phyloP scores from a whole-genome alignment of 805 yeast genomes.

The Starmerella kuoi region DNA sequence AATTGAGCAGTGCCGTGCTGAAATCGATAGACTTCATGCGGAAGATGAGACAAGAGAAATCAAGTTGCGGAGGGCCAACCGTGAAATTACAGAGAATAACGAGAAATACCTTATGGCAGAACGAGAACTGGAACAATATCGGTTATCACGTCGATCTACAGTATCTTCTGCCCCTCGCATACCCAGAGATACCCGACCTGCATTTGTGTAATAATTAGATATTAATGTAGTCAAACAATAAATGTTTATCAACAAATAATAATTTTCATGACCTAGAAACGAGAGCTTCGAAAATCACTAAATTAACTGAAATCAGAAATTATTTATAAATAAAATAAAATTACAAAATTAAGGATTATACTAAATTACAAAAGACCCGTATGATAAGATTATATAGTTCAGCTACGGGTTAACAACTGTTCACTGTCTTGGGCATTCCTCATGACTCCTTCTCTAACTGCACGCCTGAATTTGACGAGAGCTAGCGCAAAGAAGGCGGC shows the following conservation, averaged over 20 bases:
- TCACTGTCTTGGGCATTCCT: not conserved
- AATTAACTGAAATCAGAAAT: no score
- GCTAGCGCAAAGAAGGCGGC: conserved; percentile 1
- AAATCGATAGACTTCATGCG: conserved; percentile 27
- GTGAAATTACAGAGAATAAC: conserved; percentile 41
- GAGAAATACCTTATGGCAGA: conserved; percentile 40
- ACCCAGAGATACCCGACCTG: not conserved
- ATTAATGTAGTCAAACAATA: not conserved
- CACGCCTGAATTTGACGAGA: conserved; percentile 1
- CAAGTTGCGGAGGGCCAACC: conserved; percentile 33
- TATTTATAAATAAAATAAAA: no score
- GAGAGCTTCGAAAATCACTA: not conserved
- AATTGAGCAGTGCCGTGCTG: conserved; percentile 34
- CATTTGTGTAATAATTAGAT: conserved; percentile 1
- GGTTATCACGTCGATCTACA: not conserved
- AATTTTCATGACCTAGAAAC: not conserved
- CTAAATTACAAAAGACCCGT: no score
- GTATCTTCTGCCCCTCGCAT: not conserved
- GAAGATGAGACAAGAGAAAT: conserved; percentile 13
- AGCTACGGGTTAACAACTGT: not conserved
- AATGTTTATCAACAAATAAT: not conserved
- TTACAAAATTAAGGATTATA: no score
- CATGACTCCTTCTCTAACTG: not conserved
- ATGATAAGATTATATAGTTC: no score
- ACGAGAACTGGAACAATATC: conserved; percentile 36